Conservation (phyloP, 2,329 filamentous ascomycete species). For the Xylaria multiplex region DNA sequence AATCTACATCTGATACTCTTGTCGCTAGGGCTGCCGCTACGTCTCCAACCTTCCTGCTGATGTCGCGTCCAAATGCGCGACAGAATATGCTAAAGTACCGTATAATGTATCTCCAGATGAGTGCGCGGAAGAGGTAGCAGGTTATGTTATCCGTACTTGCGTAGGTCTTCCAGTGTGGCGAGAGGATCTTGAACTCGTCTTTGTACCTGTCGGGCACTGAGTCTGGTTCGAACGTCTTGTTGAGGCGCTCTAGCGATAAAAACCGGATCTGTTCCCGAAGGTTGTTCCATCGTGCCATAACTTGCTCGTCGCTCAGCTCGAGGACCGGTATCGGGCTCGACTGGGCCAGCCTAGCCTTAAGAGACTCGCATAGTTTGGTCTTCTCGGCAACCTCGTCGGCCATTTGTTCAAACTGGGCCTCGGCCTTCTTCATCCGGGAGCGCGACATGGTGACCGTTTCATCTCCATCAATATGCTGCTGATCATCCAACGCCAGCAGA, state of each 20-base stretch:
- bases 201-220: slow-evolving; percentile 35
- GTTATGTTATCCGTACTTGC: slow-evolving; percentile 37
- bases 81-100: slow-evolving; percentile 41
- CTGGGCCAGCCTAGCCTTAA: slow-evolving; percentile 30
- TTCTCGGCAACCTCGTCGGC: slow-evolving; percentile 37
- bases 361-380: slow-evolving; percentile 34
- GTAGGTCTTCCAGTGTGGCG: slow-evolving; percentile 45
- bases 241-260: slow-evolving; percentile 41
- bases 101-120: slow-evolving; percentile 48
- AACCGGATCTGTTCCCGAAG: slow-evolving; percentile 41
- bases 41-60: slow-evolving; percentile 34
- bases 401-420: slow-evolving; percentile 35
- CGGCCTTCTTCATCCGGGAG: slow-evolving; percentile 35
- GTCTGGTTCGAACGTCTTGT: slow-evolving; percentile 29
- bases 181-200: slow-evolving; percentile 42
- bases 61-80: slow-evolving; percentile 42
- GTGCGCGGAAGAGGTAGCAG: slow-evolving; percentile 44
- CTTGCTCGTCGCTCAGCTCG: slow-evolving; percentile 38
- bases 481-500: not conserved
- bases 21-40: slow-evolving; percentile 31
- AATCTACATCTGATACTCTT: slow-evolving; percentile 35
- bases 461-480: slow-evolving; percentile 19
- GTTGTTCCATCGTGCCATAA: slow-evolving; percentile 38
- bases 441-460: slow-evolving; percentile 38
- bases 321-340: slow-evolving; percentile 1